Evolutionary conservation across 1,284 basidiomycete species (phyloP).

Genomic region (Macrocystidia cucumis): DNA sequence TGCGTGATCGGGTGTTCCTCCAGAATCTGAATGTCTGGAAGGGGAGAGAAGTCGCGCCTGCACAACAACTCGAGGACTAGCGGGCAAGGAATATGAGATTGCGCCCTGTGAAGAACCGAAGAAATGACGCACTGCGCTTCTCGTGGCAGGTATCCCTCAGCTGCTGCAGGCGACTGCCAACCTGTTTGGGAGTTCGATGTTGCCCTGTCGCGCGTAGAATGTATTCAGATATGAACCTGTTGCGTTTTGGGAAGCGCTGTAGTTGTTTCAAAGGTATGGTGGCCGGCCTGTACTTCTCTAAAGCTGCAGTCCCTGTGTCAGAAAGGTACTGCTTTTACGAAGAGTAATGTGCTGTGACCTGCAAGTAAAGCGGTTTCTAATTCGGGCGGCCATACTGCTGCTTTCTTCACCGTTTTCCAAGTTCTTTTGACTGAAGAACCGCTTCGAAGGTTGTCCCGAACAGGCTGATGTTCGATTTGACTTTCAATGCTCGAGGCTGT

Average conservation of each 20-base stretch:
- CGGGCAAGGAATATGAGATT: not conserved
- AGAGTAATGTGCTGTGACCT: slow-evolving; percentile 32
- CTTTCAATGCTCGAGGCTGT: too few relatives aligned
- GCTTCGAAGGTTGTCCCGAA: too few relatives aligned
- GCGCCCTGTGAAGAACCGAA: not conserved
- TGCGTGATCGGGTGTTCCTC: not conserved
- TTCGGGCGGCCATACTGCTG: slow-evolving; percentile 47
- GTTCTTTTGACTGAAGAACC: too few relatives aligned
- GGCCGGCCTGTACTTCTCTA: slow-evolving; percentile 41
- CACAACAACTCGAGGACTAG: slow-evolving; percentile 18
- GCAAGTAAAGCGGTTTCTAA: slow-evolving; percentile 47
- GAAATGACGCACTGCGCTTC: slow-evolving; percentile 30
- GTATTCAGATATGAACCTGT: slow-evolving; percentile 46
- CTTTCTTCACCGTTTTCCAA: too few relatives aligned
- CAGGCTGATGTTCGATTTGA: too few relatives aligned
- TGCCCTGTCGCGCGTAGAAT: slow-evolving; percentile 41
- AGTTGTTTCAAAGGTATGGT: slow-evolving; percentile 33
- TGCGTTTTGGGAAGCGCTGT: slow-evolving; percentile 46
- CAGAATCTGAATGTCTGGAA: not conserved
- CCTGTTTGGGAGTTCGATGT: slow-evolving; percentile 46
- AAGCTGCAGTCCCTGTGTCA: slow-evolving; percentile 21
- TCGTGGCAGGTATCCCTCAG: slow-evolving; percentile 46
- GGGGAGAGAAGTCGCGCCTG: slow-evolving; percentile 14
- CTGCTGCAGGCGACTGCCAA: slow-evolving; percentile 53
- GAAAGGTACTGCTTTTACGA: not conserved